phyloP scores from a whole-genome alignment of 2,329 filamentous ascomycete species.

The Setomelanomma holmii region DNA sequence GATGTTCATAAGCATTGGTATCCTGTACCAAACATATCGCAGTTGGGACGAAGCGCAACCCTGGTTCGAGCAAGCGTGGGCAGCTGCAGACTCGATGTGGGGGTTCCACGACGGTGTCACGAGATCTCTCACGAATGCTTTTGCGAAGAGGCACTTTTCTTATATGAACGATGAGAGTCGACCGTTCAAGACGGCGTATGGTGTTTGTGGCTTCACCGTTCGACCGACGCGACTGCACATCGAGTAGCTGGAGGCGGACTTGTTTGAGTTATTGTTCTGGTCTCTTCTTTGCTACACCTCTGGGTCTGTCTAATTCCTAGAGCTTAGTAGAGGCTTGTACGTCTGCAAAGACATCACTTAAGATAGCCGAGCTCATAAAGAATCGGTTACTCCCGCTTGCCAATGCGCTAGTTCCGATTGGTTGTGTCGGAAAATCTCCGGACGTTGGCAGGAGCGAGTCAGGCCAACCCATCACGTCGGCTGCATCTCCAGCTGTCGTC shows the following conservation, averaged over 20 bases:
- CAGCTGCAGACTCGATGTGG: not conserved
- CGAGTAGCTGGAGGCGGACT: no score
- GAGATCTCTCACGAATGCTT: not conserved
- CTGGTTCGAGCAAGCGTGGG: not conserved
- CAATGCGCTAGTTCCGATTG: slow-evolving; percentile 5
- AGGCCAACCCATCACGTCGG: not conserved
- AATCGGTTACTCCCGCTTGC: no score
- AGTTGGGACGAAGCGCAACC: not conserved
- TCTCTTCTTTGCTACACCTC: no score
- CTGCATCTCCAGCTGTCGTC: slow-evolving; percentile 3
- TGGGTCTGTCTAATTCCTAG: no score
- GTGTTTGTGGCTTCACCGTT: slow-evolving; percentile 1
- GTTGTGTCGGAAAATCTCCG: not conserved
- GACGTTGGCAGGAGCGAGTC: not conserved
- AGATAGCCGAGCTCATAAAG: not conserved
- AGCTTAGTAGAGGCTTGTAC: no score
- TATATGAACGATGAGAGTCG: slow-evolving; percentile 3
- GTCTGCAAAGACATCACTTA: no score
- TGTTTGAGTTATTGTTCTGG: no score
- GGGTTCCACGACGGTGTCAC: not conserved
- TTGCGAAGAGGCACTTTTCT: slow-evolving; percentile 1
- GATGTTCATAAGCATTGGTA: not conserved
- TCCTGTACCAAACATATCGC: not conserved
- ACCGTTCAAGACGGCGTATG: slow-evolving; percentile 4
- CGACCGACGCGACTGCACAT: slow-evolving; percentile 1